A percentile compares a stretch with the other conserved stretches of the same genome.
Evolutionary conservation across 73 alveolate genomes (phyloP).

Genomic region (Blepharisma japonicum): DNA sequence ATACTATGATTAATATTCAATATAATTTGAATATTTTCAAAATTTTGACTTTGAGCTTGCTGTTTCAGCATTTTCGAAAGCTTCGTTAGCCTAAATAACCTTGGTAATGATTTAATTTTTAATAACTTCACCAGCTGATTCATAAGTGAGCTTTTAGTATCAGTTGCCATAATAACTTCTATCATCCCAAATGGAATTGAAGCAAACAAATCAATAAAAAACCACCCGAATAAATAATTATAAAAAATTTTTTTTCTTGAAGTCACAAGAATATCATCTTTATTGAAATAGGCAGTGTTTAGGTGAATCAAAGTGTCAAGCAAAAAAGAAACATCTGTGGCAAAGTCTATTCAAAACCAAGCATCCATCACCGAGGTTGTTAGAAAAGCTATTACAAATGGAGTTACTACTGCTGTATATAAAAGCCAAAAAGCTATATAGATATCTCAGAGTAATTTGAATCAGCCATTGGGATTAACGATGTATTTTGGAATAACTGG

Average conservation of each 20-base stretch:
- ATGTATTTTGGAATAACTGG: background rate
- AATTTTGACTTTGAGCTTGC: conserved; percentile 10
- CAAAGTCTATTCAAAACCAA: background rate
- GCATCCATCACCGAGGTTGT: background rate
- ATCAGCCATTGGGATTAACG: conserved; percentile 1
- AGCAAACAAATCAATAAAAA: background rate
- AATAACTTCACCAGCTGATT: conserved; percentile 32
- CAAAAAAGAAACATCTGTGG: background rate
- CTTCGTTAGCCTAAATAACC: conserved; percentile 44
- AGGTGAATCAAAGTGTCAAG: background rate
- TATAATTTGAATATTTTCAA: conserved; percentile 33
- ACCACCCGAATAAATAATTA: background rate
- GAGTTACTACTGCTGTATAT: background rate
- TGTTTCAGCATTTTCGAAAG: conserved; percentile 36
- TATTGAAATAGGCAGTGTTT: background rate
- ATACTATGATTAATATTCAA: conserved; percentile 64
- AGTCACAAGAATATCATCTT: background rate
- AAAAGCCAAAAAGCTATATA: conserved; percentile 36
- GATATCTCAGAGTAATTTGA: conserved; percentile 39
- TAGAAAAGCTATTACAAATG: background rate
- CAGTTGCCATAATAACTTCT: background rate
- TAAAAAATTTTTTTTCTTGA: background rate
- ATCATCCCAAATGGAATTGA: background rate
- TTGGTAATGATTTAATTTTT: conserved; percentile 50
- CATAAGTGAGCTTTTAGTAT: background rate